Percentiles rank a stretch among this genome's conserved stretches.
Conservation (phyloP, 768 basidiomycete species). For the Auricularia sp. region DNA sequence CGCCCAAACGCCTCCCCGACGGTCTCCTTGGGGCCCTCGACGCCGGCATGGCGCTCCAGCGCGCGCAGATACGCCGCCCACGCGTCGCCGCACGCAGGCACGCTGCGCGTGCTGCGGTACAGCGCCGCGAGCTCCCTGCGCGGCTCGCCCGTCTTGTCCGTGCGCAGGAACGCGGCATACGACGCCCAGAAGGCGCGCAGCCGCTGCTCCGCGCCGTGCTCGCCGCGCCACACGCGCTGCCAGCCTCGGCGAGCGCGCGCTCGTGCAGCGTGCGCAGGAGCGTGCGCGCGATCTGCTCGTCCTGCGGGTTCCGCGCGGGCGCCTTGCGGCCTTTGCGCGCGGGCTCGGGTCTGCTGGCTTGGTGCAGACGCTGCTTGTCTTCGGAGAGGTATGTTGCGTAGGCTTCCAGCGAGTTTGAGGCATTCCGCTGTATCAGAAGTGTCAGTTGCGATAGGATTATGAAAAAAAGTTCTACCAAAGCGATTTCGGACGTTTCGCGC, state of each 20-base stretch:
- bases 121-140: conserved; percentile 10
- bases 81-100: background rate
- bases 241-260: conserved; percentile 66
- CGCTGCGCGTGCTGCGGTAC: background rate
- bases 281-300: conserved; percentile 21
- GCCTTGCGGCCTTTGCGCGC: conserved; percentile 5
- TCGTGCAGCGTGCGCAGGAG: conserved; percentile 56
- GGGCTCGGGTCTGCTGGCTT: conserved; percentile 39
- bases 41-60: background rate
- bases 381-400: conserved; percentile 54
- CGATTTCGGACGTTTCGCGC: conserved; percentile 52
- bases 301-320: conserved; percentile 2
- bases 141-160: conserved; percentile 17
- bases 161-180: conserved; percentile 51
- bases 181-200: conserved; percentile 63
- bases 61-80: background rate
- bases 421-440: conserved; percentile 10
- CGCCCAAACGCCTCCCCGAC: conserved; percentile 45
- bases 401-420: conserved; percentile 39
- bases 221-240: conserved; percentile 42
- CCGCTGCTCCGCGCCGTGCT: conserved; percentile 41
- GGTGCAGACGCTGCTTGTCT: conserved; percentile 39
- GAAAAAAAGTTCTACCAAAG: conserved; percentile 37
- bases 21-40: conserved; percentile 3
- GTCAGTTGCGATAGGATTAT: background rate